Evolutionary conservation across 2,329 filamentous ascomycete species (phyloP), one percentile per base, ranked within the genome.

Genomic region (Cercospora sp.): DNA sequence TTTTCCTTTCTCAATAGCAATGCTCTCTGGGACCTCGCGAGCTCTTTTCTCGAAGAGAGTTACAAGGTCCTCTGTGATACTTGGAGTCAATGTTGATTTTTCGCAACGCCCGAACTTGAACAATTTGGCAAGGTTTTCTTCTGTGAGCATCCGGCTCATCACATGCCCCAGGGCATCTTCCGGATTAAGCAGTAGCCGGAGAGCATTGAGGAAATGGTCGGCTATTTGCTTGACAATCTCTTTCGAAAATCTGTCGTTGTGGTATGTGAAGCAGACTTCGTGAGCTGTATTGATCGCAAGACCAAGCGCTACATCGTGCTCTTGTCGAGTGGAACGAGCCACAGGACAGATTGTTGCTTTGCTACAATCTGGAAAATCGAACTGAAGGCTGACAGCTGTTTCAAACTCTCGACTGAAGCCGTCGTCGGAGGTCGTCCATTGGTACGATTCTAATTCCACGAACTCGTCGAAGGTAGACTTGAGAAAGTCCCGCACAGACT

Each of bases 311-410:
- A 45, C 42, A 45, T 42, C 60, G 20, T 45, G 40, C 40, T 45
- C 40, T 48, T 63, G 61, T n/a, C 40, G 45, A n/a, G 18, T 28
- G 51, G 61, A 31, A 28, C 45, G 55, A 58, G 23, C 28, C n/a
- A 58, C 26, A 20, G 26, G 40, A 30, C 30, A 51, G 26, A 31
- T 48, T 30, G 18, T 40, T 28, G 40, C 26, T 28, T 63, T 40
- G 61, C 42, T 55, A 28, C 28, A 28, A 55, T 36, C 18, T 18
- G 40, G 61, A 20, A 36, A 58, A 16, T 64, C 62, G n/a, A 64
- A 64, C 7, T 55, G 30, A 16, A 31, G 26, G 23, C 26, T 33
- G 26, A 58, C 26, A n/a, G 55, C 55, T 16, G 26, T 58, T 13
- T 30, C 31, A 20, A 58, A 58, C n/a, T 58, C 23, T 13, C 62